Evolutionary conservation across 306 rosid species (phyloP), one percentile per base, ranked within the genome.

Genomic region (Lathyrus aphaca): DNA sequence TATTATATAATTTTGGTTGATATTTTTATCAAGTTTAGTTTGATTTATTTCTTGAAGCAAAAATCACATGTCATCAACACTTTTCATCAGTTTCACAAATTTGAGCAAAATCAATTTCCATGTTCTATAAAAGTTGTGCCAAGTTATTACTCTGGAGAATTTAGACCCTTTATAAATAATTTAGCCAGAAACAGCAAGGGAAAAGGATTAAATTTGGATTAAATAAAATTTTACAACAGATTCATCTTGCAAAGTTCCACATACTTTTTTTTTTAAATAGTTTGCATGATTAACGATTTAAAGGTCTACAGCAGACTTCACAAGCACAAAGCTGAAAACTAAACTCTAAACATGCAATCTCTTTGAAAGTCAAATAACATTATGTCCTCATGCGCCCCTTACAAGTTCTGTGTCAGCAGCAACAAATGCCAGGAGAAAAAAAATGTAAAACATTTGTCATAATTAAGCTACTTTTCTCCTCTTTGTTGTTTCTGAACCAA

Each of bases 401-500:
- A 32, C 76, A 79, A 54, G 55, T 56, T 32, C 5, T 10, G 21
- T 27, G 50, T 55, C 12, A 60, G 43, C 66, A 65, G 62, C 16
- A 62, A 58, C 35, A 23, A 39, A 44, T 40, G 64, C 53, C 53
- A 29, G 23, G 0, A 37, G 3, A 23, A 38, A 59, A 58, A 64
- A 74, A 66, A 74, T 19, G 15, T 19, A 43, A 68, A 14, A 15
- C 9, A 25, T 11, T 23, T 18, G 51, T 51, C 64, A 77, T 23
- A 69, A 46, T 49, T 76, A 90, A 61, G 85, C 77, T 35, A 43
- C 74, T 74, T 82, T 83, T 45, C 75, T 74, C 46, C 57, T 87
- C 84, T 86, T 89, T 69, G 74, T 51, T 48, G 6, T 5, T 9
- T 25, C 1, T 38, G 79, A 9, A 61, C 69, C 66, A 78, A 77